Base-by-base conservation (phyloP, 2,329 filamentous ascomycete species). In the Aphanocladium album region DNA sequence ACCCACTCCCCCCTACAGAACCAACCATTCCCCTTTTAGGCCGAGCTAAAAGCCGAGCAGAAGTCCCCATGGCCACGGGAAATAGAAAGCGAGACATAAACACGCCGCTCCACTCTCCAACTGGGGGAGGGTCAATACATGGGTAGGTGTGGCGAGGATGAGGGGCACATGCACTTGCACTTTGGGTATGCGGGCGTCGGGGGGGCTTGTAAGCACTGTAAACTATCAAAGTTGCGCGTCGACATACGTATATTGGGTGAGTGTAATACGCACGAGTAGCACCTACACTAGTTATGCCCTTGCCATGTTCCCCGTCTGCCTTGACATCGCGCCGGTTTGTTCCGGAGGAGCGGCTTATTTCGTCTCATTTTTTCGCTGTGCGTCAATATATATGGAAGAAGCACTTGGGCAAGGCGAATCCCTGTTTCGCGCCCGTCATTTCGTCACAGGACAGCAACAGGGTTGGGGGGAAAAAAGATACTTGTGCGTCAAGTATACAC, bases 271-370 rank as follows among this genome's bases (percentile, higher is more conserved):
- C 37, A 54, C 11, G 6, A 54, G 8, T 16, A 43, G 37, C 35
- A 35, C n/a, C 8, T 43, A 43, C 9, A 14, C 35, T 56, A 17
- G 53, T 56, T 56, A 56, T 56, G 53, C 35, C 53, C 53, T 46
- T 21, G 53, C 11, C 39, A 35, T 56, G 53, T 56, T 56, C n/a
- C n/a, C 53, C 53, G 53, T 35, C 3, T 23, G n/a, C 27, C 41
- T 56, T 46, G 41, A 46, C 53, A 56, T 46, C n/a, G 41, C 27
- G 39, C 53, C 39, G 51, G 51, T 54, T 54, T 54, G 51, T 43
- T 54, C 51, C 51, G 51, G 51, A 23, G 35, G 6, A 52, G 19
- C 8, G 21, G 23, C 37, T 19, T 9, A 21, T 17, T 23, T 23
- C n/a, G 16, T 43, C 23, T 54, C 14, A 9, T 27, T 27, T 41